phyloP scores from a whole-genome alignment of 1,139 yeast genomes.

The Pichia sp. region DNA sequence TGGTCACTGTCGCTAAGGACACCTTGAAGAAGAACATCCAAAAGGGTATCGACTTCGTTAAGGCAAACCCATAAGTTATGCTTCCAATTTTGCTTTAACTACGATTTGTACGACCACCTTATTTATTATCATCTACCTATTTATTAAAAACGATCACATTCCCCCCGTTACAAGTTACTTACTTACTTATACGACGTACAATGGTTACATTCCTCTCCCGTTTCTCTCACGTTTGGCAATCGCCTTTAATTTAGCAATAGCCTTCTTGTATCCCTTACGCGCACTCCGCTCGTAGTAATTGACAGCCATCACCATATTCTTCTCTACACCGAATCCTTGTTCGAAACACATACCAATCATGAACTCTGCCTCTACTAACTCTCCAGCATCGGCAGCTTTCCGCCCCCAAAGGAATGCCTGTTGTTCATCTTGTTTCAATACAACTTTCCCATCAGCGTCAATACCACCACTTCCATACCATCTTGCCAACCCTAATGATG shows the following conservation, averaged over 20 bases:
- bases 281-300: conserved; percentile 56
- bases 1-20: conserved; percentile 74
- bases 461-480: conserved; percentile 83
- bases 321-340: conserved; percentile 62
- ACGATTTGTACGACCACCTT: no score
- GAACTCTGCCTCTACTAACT: conserved; percentile 69
- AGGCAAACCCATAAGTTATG: conserved; percentile 31
- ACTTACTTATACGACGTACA: no score
- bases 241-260: conserved; percentile 35
- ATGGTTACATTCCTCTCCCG: no score
- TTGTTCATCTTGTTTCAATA: conserved; percentile 63
- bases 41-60: conserved; percentile 63
- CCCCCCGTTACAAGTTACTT: no score
- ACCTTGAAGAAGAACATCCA: conserved; percentile 70
- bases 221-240: background rate
- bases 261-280: conserved; percentile 50
- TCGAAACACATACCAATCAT: conserved; percentile 80
- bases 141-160: no score
- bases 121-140: no score
- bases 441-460: conserved; percentile 35
- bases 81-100: no score
- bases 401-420: conserved; percentile 88
- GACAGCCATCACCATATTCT: conserved; percentile 40
- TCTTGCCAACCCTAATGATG: conserved; percentile 83
- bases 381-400: conserved; percentile 71